These are phyloP conservation scores for Hypericum perforatum DNA, from an alignment of 345 rosid species.

Conservation along the genomic window DNA sequence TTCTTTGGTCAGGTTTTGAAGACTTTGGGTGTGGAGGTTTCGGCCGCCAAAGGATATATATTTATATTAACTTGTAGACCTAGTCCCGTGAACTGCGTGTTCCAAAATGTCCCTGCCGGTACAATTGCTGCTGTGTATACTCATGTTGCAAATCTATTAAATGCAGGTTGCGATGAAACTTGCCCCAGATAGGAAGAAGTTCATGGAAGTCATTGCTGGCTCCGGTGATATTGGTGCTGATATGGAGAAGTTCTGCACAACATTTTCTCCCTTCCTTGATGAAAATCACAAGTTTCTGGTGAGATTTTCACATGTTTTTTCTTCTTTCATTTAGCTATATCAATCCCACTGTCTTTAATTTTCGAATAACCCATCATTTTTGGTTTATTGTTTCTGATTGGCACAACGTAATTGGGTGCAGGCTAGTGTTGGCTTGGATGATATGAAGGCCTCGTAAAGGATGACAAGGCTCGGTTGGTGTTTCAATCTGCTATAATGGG, in stretches of 20 bases:
- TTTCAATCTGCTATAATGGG: no score
- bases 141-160: background rate
- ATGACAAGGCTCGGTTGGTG: background rate
- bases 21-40: background rate
- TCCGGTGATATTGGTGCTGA: constrained; percentile 66
- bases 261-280: constrained; percentile 70
- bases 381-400: background rate
- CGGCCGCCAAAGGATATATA: no score
- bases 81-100: background rate
- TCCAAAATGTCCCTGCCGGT: background rate
- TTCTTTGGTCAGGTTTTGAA: background rate
- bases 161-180: constrained; percentile 87
- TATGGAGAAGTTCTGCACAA: constrained; percentile 71
- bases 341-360: no score
- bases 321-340: no score
- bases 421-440: constrained; percentile 85
- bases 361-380: no score
- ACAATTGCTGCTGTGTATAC: background rate
- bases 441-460: constrained; percentile 65
- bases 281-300: constrained; percentile 96
- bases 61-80: no score
- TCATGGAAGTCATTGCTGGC: constrained; percentile 79
- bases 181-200: constrained; percentile 93
- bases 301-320: constrained; percentile 10
- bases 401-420: constrained; percentile 21